Base-by-base conservation (phyloP, 2,329 filamentous ascomycete genomes). In the Sarocladiaceae sp. region DNA sequence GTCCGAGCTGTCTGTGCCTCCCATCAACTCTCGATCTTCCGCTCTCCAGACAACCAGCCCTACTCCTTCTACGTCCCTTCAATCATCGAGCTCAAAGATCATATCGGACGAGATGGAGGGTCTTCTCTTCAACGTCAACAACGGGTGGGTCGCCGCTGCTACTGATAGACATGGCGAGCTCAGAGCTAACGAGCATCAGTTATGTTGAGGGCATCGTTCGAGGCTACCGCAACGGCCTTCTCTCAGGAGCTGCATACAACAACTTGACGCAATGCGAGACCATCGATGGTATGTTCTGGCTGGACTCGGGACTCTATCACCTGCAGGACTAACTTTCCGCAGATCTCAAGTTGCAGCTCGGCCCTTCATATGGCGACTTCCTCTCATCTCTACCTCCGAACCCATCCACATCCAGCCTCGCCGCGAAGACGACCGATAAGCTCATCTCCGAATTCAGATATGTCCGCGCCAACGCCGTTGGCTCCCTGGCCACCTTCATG, bases 271-370 rank as follows among this genome's bases (percentile, higher is more conserved):
- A 97, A 77, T 97, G 91, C 79, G 91, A 97, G 71, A 95, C 82
- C 41, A 91, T 97, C 58, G 91, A 97, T 69, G 91, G 91, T 93
- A 68, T 56, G 74, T 55, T 47, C 13, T 11, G 35, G 16, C 10
- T n/a, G n/a, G n/a, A n/a, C n/a, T 11, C 32, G 34, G 33, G 33
- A 13, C 18, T 23, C 18, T 11, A 21, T 35, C 18, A 40, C 26
- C 6, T 19, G 10, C n/a, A 16, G 19, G 13, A 27, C 33, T 45
- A 39, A 45, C 33, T 3, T 18, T 19, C 13, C 19, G 47, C 55
- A 97, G 93, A 98, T 73, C 82, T 98, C 53, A 98, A 97, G 73
- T 83, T 97, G 47, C 93, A 98, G 69, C 88, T 98, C 33, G 89
- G 88, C 45, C 93, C 93, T 51, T 85, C 93, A 43, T 98, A 98